A percentile compares a stretch with the other conserved stretches of the same genome.
These are phyloP conservation scores for Globisporangium uncinulatum DNA, from an alignment of 352 stramenopile species.

Conservation along the genomic window DNA sequence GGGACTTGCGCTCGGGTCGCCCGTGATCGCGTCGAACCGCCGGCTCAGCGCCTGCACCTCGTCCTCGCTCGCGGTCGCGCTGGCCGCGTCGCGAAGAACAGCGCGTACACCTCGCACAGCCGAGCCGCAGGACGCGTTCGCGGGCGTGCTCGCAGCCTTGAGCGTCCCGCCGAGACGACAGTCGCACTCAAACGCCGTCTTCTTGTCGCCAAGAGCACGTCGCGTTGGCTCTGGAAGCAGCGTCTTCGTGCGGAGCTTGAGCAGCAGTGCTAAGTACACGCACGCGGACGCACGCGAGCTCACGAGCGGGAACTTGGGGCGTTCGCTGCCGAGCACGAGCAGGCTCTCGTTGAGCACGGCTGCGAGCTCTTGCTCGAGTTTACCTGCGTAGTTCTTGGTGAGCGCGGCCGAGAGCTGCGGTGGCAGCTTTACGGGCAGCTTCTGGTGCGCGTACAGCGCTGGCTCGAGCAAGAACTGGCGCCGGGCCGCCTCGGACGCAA, in stretches of 20 bases:
- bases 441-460: constrained; percentile 29
- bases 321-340: constrained; percentile 39
- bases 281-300: constrained; percentile 32
- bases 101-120: constrained; percentile 39
- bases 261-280: constrained; percentile 49
- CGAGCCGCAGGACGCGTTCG: constrained; percentile 40
- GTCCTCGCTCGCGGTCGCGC: not conserved
- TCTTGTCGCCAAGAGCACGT: constrained; percentile 19
- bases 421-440: constrained; percentile 58
- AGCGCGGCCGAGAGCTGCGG: constrained; percentile 35
- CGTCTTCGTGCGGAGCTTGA: constrained; percentile 32
- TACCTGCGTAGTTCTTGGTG: constrained; percentile 42
- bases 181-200: constrained; percentile 39
- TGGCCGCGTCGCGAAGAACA: constrained; percentile 18
- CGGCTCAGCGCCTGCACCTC: constrained; percentile 20
- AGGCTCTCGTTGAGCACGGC: constrained; percentile 57
- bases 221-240: constrained; percentile 17
- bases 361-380: constrained; percentile 58
- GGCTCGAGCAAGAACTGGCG: constrained; percentile 45
- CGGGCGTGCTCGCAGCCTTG: constrained; percentile 25
- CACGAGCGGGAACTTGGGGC: constrained; percentile 54
- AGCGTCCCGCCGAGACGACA: constrained; percentile 48
- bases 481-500: constrained; percentile 39
- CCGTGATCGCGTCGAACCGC: constrained; percentile 39
- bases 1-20: constrained; percentile 8